Evolutionary conservation across 805 yeast genomes (phyloP).

Genomic region (Ogataea thermomethanolica): DNA sequence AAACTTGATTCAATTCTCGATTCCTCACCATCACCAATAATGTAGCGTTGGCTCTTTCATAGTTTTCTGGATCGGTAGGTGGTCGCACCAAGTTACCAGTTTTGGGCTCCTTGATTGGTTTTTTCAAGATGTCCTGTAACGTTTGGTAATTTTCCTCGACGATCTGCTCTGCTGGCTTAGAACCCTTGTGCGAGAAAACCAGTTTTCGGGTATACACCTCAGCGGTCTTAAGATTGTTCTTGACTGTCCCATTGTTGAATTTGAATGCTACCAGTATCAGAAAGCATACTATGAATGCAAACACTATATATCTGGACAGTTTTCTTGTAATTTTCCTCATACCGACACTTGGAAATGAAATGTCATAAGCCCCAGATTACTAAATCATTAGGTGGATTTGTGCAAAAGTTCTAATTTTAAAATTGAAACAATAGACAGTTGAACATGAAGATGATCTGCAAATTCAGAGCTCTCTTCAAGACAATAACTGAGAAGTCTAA

Average conservation of each 20-base stretch:
- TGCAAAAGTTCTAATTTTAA: constrained; percentile 3
- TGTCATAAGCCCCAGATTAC: constrained; percentile 9
- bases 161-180: constrained; percentile 28
- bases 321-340: constrained; percentile 14
- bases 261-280: constrained; percentile 9
- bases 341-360: neutral
- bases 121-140: constrained; percentile 36
- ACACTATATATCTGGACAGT: constrained; percentile 9
- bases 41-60: constrained; percentile 67
- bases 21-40: constrained; percentile 71
- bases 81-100: constrained; percentile 32
- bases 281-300: constrained; percentile 7
- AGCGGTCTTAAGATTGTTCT: neutral
- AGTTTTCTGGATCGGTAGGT: constrained; percentile 24
- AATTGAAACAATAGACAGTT: neutral
- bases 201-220: neutral
- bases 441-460: constrained; percentile 1
- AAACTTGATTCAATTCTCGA: constrained; percentile 48
- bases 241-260: neutral
- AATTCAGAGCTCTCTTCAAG: neutral
- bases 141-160: constrained; percentile 37
- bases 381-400: constrained; percentile 2
- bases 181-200: neutral
- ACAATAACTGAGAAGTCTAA: constrained; percentile 2
- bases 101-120: constrained; percentile 47